Percentiles rank a stretch among this genome's conserved stretches.
Evolutionary conservation across 169 alveolate genomes (phyloP).

Genomic region (Eimeria acervulina): DNA sequence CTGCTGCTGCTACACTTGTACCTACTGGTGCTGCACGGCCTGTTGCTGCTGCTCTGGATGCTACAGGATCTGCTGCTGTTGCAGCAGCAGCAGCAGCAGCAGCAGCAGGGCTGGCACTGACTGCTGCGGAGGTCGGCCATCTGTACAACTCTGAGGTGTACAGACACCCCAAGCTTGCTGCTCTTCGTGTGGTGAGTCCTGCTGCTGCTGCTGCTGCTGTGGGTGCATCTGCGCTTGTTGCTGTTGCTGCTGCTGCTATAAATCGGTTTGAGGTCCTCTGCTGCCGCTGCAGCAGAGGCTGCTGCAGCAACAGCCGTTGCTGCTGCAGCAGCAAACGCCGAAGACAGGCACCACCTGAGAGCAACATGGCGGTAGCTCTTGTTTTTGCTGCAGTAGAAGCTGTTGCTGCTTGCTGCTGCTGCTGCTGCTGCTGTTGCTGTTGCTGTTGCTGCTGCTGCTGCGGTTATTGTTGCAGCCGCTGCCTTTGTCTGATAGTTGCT

Average conservation of each 20-base stretch:
- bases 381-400: too few species aligned
- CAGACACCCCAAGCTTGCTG: neutral
- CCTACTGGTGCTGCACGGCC: neutral
- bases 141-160: neutral
- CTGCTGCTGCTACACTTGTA: neutral
- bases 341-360: too few species aligned
- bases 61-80: too few species aligned
- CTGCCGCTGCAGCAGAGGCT: neutral
- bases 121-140: conserved; percentile 5
- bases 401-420: too few species aligned
- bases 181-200: neutral
- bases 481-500: too few species aligned
- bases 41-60: too few species aligned
- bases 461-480: too few species aligned
- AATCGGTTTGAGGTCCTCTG: neutral
- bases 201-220: conserved; percentile 51
- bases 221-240: neutral
- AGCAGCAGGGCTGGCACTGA: neutral
- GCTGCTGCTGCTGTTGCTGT: too few species aligned
- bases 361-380: too few species aligned
- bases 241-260: conserved; percentile 41
- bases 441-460: too few species aligned
- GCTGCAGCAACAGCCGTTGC: neutral
- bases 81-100: neutral
- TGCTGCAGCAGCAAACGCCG: conserved; percentile 13